Base-by-base conservation (phyloP, 139 green algal species). In the Pseudopediastrum boryanum region DNA sequence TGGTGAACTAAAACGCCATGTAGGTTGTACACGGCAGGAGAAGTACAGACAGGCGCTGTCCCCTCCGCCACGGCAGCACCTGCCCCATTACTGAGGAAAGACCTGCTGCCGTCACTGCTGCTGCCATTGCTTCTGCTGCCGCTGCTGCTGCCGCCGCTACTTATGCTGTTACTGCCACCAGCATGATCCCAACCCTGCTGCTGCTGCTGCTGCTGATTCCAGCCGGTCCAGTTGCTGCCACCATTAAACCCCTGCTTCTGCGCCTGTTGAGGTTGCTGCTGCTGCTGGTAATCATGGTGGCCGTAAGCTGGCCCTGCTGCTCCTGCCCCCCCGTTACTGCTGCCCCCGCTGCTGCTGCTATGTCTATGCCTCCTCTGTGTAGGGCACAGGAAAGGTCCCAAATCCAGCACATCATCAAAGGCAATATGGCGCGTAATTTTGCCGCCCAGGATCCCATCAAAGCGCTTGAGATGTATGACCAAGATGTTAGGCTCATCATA, bases 381-480 rank as follows among this genome's bases (percentile, higher is more conserved):
- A 21, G 4, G 52, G 51, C 36, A 79, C 73, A 95, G 85, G 84
- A 85, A 98, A 13, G 90, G 87, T 25, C 27, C 33, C 65, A 98
- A 46, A 75, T 96, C 80, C 35, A 98, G 80, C 7, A 41, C 52
- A 1, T 84, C 69, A 1, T 75, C 50, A 77, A 95, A 98, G 39
- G 90, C 87, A 10, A 98, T 86, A 71, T 89, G 84, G 23, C 92
- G 86, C 39, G 25, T 75, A 38, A 98, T 88, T 86, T 98, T 98
- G 71, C 42, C 59, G 1, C 74, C 75, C 39, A 70, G 66, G 73
- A 85, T 44, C 52, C 68, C 19, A 58, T 90, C 88, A 80, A 96
- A 96, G 52, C 92, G 89, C 77, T 98, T 98, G 19, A 98, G 84
- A 80, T 97, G 93, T n/a, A 96, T 76, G 8, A 89, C 84, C 27